Base-by-base conservation (phyloP, 148 eudicot species). In the Oxyria digyna region DNA sequence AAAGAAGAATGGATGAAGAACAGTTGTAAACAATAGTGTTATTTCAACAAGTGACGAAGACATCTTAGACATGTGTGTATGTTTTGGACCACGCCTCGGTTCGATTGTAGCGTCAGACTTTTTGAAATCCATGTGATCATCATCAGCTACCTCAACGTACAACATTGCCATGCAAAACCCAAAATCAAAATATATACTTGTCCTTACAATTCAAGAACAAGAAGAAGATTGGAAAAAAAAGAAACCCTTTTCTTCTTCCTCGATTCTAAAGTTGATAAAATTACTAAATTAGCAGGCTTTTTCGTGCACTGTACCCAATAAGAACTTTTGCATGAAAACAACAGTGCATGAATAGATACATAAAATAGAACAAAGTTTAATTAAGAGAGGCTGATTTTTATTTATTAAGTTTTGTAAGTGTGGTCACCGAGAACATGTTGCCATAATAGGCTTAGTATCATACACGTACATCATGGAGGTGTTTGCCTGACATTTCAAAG, bases 401-500 rank as follows among this genome's bases (percentile, higher is more conserved):
- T 35, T 2, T 2, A 3, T 2, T 35, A 6, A 2, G 38, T 35
- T 2, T 35, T 3, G 38, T 27, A 13, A 57, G n/a, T 9, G 64
- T 57, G 64, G 64, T 27, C 37, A 57, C 18, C 64, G 12, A 26
- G 38, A 35, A 27, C 67, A 38, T 50, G 27, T 35, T 35, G 50
- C 33, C 13, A 65, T 35, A 12, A 35, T 55, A 67, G 55, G 66
- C 68, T 38, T 18, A 38, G 70, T 10, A 45, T 65, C 64, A 64
- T 67, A 29, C 32, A 59, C 21, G 35, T 46, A 74, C 6, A 35
- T 32, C 66, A 37, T 41, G 59, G 64, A 35, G 64, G 18, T 27
- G 64, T 57, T 57, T 57, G 64, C 64, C 68, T 65, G 27, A 33
- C 68, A 65, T 65, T 65, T 10, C 17, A 40, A 43, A 40, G 45